A percentile compares a stretch with the other conserved stretches of the same genome.
phyloP scores from a whole-genome alignment of 2,329 filamentous ascomycete species.

The Hypoxylon sp. region DNA sequence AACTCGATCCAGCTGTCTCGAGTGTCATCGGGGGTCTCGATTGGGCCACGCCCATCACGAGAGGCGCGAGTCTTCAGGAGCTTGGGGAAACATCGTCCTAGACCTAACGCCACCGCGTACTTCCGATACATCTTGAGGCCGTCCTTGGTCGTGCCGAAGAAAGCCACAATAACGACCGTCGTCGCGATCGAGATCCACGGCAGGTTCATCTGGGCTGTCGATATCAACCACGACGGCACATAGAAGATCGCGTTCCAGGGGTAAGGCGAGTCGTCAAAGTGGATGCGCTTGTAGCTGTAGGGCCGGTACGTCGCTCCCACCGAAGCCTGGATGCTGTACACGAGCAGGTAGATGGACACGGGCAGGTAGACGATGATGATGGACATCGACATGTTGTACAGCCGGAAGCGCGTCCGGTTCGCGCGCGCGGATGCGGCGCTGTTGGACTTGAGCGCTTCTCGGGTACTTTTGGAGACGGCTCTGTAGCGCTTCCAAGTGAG shows the following conservation, averaged over 20 bases:
- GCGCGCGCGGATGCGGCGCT: conserved; percentile 60
- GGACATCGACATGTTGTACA: conserved; percentile 69
- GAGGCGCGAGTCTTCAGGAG: not conserved
- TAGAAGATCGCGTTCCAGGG: conserved; percentile 66
- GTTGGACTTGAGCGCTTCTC: conserved; percentile 59
- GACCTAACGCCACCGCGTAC: conserved; percentile 37
- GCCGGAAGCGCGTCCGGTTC: conserved; percentile 65
- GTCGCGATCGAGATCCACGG: conserved; percentile 66
- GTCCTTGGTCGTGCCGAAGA: conserved; percentile 71
- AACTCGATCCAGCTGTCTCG: conserved; percentile 30
- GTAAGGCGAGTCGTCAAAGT: conserved; percentile 56
- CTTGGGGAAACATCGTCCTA: conserved; percentile 29
- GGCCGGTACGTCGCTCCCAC: conserved; percentile 49
- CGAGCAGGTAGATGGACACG: conserved; percentile 60
- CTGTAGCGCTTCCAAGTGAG: conserved; percentile 65
- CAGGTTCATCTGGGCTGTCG: conserved; percentile 61
- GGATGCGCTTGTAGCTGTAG: conserved; percentile 62
- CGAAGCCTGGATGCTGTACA: conserved; percentile 58
- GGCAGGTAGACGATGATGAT: conserved; percentile 69
- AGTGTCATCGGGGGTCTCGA: not conserved
- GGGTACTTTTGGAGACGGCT: conserved; percentile 60
- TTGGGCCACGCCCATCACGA: not conserved
- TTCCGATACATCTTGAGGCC: conserved; percentile 65
- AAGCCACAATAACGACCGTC: conserved; percentile 64
- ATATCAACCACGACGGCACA: conserved; percentile 59